A percentile compares a stretch with the other conserved stretches of the same genome.
Conservation (phyloP, 768 basidiomycete species). For the Hebeloma cylindrosporum region DNA sequence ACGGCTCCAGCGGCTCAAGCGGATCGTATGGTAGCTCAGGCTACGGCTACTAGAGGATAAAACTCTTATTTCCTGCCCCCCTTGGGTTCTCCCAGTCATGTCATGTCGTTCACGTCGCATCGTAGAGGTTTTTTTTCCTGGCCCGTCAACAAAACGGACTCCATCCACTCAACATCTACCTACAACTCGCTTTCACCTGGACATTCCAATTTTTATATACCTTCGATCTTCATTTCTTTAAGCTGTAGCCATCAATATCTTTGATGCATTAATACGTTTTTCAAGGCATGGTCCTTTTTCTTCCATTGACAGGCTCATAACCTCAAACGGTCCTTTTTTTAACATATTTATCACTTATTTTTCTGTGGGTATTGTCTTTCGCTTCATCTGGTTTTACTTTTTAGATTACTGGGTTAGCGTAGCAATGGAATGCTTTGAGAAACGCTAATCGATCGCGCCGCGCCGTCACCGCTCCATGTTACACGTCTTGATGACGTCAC, state of each 20-base stretch:
- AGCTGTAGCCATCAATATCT: conserved; percentile 38
- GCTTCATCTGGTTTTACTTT: conserved; percentile 15
- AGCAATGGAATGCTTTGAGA: conserved; percentile 28
- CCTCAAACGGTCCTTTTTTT: conserved; percentile 15
- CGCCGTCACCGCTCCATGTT: too few relatives aligned
- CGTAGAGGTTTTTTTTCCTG: conserved; percentile 32
- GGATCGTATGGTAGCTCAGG: conserved; percentile 18
- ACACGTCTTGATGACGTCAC: conserved; percentile 19
- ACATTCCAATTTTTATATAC: conserved; percentile 24
- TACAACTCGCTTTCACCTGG: conserved; percentile 19
- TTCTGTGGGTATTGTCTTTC: conserved; percentile 16
- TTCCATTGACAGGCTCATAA: conserved; percentile 31
- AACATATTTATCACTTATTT: conserved; percentile 21
- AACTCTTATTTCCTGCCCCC: conserved; percentile 11
- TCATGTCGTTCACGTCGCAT: conserved; percentile 31
- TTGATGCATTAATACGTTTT: conserved; percentile 44
- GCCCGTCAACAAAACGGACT: conserved; percentile 18
- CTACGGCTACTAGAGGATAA: conserved; percentile 31
- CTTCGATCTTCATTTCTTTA: conserved; percentile 33
- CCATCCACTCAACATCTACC: conserved; percentile 14
- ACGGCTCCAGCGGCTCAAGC: conserved; percentile 24
- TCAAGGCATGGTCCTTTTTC: conserved; percentile 31
- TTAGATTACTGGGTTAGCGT: conserved; percentile 16
- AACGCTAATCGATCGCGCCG: too few relatives aligned
- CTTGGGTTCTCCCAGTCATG: conserved; percentile 25